Percentiles rank a stretch among this genome's conserved stretches.
phyloP scores from a whole-genome alignment of 1,139 yeast genomes.

The Hansenula anomala region DNA sequence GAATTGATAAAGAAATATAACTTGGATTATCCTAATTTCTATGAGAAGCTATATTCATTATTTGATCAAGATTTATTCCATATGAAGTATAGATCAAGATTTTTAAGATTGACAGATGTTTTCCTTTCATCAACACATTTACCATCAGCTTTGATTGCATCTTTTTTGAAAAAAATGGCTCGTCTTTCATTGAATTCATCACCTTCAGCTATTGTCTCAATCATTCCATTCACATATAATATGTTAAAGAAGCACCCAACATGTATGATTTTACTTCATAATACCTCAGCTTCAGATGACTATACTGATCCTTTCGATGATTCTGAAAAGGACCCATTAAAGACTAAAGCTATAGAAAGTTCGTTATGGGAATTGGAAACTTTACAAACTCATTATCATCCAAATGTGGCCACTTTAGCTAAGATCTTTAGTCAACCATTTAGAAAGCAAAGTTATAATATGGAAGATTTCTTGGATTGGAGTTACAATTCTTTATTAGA shows the following conservation, averaged over 20 bases:
- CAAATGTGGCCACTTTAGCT: conserved; percentile 90
- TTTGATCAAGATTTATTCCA: conserved; percentile 72
- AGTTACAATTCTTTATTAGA: conserved; percentile 69
- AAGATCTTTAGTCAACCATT: conserved; percentile 87
- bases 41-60: conserved; percentile 72
- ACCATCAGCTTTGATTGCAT: conserved; percentile 78
- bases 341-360: conserved; percentile 75
- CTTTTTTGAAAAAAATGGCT: conserved; percentile 81
- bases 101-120: conserved; percentile 79
- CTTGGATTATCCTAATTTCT: conserved; percentile 91
- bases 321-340: conserved; percentile 64
- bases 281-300: conserved; percentile 26
- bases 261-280: conserved; percentile 85
- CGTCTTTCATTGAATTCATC: conserved; percentile 75
- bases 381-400: conserved; percentile 85
- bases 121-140: conserved; percentile 86
- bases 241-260: conserved; percentile 86
- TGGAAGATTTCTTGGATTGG: conserved; percentile 96
- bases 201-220: conserved; percentile 84
- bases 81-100: conserved; percentile 79
- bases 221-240: conserved; percentile 89
- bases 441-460: conserved; percentile 75
- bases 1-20: conserved; percentile 78
- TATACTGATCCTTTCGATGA: conserved; percentile 66
- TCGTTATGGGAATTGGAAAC: conserved; percentile 92